Evolutionary conservation across 257 asterid genomes (phyloP).

Genomic region (Penstemon eatonii): DNA sequence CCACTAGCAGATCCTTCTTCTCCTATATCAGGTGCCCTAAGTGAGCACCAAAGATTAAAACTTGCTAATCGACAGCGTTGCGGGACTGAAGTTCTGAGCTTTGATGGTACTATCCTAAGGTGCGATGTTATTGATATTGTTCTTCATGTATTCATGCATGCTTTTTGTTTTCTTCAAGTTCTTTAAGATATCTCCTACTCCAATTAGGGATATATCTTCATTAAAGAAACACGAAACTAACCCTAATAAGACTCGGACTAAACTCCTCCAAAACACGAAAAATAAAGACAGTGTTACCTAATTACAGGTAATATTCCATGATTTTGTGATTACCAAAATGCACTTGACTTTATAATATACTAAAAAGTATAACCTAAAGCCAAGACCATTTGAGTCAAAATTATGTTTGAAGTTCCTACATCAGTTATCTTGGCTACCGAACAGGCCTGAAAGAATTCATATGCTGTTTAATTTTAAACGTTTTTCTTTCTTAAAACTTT

Average conservation of each 20-base stretch:
- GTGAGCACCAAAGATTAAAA: slow-evolving; percentile 85
- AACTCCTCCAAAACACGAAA: not conserved
- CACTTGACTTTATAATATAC: no score
- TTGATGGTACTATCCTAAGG: slow-evolving; percentile 94
- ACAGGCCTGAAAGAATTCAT: not conserved
- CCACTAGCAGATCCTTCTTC: slow-evolving; percentile 94
- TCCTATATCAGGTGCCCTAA: slow-evolving; percentile 87
- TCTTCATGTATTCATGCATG: slow-evolving; percentile 17
- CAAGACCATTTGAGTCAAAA: not conserved
- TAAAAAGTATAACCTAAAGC: no score
- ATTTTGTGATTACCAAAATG: not conserved
- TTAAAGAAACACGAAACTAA: not conserved
- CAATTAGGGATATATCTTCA: not conserved
- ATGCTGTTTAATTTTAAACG: not conserved
- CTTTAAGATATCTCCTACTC: not conserved
- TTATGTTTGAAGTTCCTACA: not conserved
- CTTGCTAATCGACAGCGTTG: slow-evolving; percentile 88
- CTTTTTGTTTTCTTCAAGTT: slow-evolving; percentile 13
- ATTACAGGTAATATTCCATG: not conserved
- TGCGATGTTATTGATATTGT: slow-evolving; percentile 34
- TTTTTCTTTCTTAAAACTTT: not conserved
- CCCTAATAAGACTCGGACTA: not conserved
- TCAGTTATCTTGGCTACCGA: not conserved
- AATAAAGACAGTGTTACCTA: not conserved
- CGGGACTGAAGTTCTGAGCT: slow-evolving; percentile 88